Evolutionary conservation across 1,284 basidiomycete species (phyloP).

Genomic region (Microbotryum silenes-acaulis): DNA sequence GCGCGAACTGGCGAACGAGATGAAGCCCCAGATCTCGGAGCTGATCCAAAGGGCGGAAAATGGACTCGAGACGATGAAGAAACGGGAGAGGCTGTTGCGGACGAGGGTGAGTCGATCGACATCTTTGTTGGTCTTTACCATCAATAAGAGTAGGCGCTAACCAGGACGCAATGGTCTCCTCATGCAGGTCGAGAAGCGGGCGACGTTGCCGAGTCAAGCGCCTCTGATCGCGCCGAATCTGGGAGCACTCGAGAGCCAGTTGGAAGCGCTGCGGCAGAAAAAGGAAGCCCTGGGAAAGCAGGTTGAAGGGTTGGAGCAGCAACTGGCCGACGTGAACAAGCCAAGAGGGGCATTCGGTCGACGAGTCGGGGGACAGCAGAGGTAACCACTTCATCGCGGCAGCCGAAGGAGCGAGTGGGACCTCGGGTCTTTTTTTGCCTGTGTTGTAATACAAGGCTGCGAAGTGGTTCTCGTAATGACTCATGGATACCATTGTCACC

Average conservation of each 20-base stretch:
- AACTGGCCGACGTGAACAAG: neutral
- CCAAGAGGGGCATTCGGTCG: neutral
- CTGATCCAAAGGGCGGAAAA: conserved; percentile 26
- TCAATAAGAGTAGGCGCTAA: too few species aligned
- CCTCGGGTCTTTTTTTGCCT: too few species aligned
- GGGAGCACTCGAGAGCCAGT: conserved; percentile 13
- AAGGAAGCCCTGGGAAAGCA: conserved; percentile 14
- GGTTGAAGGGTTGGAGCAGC: conserved; percentile 16
- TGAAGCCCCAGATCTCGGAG: conserved; percentile 32
- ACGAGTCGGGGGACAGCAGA: neutral
- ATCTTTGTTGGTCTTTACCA: too few species aligned
- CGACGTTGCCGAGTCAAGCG: neutral
- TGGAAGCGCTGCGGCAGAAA: conserved; percentile 8
- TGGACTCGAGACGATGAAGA: conserved; percentile 27
- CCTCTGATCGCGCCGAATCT: neutral
- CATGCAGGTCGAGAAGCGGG: conserved; percentile 19
- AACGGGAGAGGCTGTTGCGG: conserved; percentile 16
- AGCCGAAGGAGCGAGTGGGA: too few species aligned
- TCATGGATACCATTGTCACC: too few species aligned
- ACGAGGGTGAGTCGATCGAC: conserved; percentile 12
- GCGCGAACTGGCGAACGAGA: conserved; percentile 24
- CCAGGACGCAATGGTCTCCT: too few species aligned
- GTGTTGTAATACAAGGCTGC: too few species aligned
- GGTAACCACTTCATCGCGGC: too few species aligned
- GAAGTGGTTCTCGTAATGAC: too few species aligned